phyloP scores from a whole-genome alignment of 108 stramenopile species.

The Poteriospumella lacustris region DNA sequence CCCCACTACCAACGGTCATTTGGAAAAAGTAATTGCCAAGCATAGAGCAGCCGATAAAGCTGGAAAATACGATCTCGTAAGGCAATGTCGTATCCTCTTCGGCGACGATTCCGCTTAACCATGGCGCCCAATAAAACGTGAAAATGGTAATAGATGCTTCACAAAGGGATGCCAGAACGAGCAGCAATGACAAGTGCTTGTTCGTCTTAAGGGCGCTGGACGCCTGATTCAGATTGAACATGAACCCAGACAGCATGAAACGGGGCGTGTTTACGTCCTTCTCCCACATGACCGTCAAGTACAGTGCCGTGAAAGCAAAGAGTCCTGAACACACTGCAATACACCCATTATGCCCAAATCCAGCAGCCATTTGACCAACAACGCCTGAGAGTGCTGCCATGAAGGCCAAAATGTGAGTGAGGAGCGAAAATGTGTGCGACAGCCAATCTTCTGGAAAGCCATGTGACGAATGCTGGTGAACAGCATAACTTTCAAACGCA shows the following conservation, averaged over 20 bases:
- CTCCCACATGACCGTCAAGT: not conserved
- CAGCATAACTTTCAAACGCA: slow-evolving; percentile 24
- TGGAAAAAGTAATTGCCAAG: slow-evolving; percentile 4
- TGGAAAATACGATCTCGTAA: not conserved
- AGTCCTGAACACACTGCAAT: not conserved
- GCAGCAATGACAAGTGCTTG: not conserved
- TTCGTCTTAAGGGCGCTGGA: not conserved
- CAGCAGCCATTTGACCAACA: not conserved
- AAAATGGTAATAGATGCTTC: slow-evolving; percentile 17
- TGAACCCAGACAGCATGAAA: slow-evolving; percentile 14
- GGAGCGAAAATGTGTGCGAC: slow-evolving; percentile 18
- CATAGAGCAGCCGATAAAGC: not conserved
- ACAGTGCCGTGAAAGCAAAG: not conserved
- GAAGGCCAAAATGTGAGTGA: slow-evolving; percentile 10
- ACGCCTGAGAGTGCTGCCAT: not conserved
- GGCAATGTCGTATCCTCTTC: not conserved
- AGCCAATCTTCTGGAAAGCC: slow-evolving; percentile 38
- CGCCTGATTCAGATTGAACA: not conserved
- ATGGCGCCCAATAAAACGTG: slow-evolving; percentile 24
- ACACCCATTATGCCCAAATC: not conserved
- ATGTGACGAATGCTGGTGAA: slow-evolving; percentile 21
- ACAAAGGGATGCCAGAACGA: not conserved
- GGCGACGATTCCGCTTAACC: not conserved
- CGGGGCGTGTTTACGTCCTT: slow-evolving; percentile 11
- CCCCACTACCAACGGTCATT: not conserved